phyloP scores from a whole-genome alignment of 495 filamentous ascomycete species.

The Venustampulla echinocandica region DNA sequence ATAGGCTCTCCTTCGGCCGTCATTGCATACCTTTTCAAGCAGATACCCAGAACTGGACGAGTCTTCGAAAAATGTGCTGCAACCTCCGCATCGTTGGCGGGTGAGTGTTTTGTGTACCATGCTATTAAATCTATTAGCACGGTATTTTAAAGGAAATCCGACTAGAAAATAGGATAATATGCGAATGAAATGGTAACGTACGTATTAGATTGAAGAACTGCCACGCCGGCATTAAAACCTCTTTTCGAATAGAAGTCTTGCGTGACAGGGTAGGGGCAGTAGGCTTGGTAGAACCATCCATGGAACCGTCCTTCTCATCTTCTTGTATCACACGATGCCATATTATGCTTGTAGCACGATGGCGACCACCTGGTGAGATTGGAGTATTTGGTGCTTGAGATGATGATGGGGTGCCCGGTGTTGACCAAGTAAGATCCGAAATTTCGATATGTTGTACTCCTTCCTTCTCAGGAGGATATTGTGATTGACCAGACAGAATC shows the following conservation, averaged over 20 bases:
- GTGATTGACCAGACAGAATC: conserved; percentile 5
- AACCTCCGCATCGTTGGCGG: conserved; percentile 59
- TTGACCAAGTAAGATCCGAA: conserved; percentile 9
- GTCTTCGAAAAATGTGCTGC: conserved; percentile 63
- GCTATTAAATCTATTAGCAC: conserved; percentile 35
- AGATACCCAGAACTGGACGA: conserved; percentile 82
- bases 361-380: conserved; percentile 17
- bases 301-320: conserved; percentile 24
- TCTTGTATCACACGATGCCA: conserved; percentile 48
- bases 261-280: conserved; percentile 28
- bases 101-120: conserved; percentile 62
- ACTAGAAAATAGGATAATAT: conserved; percentile 33
- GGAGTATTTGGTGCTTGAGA: conserved; percentile 8
- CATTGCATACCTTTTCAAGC: conserved; percentile 83
- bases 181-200: conserved; percentile 29
- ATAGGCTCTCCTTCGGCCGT: conserved; percentile 55
- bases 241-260: conserved; percentile 30
- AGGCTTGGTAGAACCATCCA: conserved; percentile 28
- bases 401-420: conserved; percentile 14
- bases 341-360: conserved; percentile 54
- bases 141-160: not conserved
- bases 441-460: conserved; percentile 15
- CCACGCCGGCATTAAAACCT: conserved; percentile 94
- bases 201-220: conserved; percentile 88
- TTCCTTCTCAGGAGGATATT: conserved; percentile 7